Conservation (phyloP, 2,329 filamentous ascomycete genomes). For the Trichophyton benhamiae region DNA sequence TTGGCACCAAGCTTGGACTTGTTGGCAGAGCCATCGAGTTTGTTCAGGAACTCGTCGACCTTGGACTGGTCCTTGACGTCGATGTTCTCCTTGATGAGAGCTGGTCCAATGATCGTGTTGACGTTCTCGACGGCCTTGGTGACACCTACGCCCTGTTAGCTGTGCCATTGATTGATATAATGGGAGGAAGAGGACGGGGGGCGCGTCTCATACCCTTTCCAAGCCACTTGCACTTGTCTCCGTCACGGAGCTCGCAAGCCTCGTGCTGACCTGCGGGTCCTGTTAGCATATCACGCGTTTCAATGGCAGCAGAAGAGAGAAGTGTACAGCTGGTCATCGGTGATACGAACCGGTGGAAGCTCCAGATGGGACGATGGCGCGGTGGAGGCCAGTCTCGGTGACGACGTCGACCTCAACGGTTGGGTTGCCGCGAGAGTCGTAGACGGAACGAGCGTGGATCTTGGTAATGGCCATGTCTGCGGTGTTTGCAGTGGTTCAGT, state of each 20-base stretch:
- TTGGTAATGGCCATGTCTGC: constrained; percentile 69
- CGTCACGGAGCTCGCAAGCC: constrained; percentile 81
- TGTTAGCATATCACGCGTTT: neutral
- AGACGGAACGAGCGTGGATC: constrained; percentile 87
- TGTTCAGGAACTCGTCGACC: constrained; percentile 73
- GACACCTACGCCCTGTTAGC: constrained; percentile 38
- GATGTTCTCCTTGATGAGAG: constrained; percentile 67
- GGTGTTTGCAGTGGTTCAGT: constrained; percentile 5
- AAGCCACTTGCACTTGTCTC: constrained; percentile 73
- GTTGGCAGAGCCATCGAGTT: constrained; percentile 72
- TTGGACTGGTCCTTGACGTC: constrained; percentile 79
- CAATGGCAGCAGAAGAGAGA: neutral
- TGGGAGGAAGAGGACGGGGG: no score
- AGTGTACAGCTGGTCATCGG: neutral
- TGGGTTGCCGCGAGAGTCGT: constrained; percentile 96
- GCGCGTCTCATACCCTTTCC: constrained; percentile 53
- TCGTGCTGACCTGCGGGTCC: constrained; percentile 63
- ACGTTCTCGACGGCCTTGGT: constrained; percentile 77
- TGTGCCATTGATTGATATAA: neutral
- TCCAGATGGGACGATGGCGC: constrained; percentile 92
- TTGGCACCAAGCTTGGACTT: constrained; percentile 83
- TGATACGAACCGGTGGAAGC: constrained; percentile 70
- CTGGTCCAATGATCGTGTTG: constrained; percentile 67
- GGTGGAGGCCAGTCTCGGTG: constrained; percentile 92
- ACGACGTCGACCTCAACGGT: constrained; percentile 97